phyloP scores from a whole-genome alignment of 805 yeast species.

The Wickerhamomyces subpelliculosus region DNA sequence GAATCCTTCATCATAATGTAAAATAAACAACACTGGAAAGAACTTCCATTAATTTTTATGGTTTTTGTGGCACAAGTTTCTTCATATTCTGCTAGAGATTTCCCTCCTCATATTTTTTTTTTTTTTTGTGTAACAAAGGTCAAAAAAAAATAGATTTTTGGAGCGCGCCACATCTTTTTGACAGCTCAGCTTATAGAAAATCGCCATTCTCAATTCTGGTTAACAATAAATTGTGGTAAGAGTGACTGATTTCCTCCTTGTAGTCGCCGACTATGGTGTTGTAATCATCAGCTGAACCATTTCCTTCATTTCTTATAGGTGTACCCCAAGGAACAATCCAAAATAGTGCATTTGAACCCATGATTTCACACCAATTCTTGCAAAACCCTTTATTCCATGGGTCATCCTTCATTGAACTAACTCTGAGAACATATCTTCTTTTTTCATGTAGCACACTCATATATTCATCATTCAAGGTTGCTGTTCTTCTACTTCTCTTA shows the following conservation, averaged over 20 bases:
- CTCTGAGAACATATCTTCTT: conserved; percentile 34
- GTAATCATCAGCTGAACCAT: conserved; percentile 3
- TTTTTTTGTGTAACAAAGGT: no score
- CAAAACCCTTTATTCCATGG: conserved; percentile 16
- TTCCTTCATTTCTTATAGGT: conserved; percentile 2
- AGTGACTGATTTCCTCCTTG: conserved; percentile 16
- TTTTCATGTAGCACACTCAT: conserved; percentile 27
- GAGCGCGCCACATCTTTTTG: no score
- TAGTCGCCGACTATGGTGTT: conserved; percentile 22
- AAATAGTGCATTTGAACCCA: conserved; percentile 21
- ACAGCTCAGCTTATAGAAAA: no score
- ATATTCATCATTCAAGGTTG: conserved; percentile 14
- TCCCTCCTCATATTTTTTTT: no score
- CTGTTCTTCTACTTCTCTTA: conserved; percentile 23
- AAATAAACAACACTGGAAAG: no score
- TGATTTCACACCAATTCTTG: conserved; percentile 20
- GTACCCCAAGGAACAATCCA: conserved; percentile 26
- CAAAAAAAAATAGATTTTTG: no score
- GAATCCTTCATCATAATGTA: no score
- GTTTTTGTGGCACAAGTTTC: no score
- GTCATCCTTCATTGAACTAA: conserved; percentile 11
- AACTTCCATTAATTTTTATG: no score
- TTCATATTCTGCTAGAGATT: no score
- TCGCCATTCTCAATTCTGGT: conserved; percentile 22
- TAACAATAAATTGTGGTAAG: conserved; percentile 15